These are phyloP conservation scores for Fistulifera pelliculosa DNA, from an alignment of 108 stramenopile genomes.

Conservation along the genomic window DNA sequence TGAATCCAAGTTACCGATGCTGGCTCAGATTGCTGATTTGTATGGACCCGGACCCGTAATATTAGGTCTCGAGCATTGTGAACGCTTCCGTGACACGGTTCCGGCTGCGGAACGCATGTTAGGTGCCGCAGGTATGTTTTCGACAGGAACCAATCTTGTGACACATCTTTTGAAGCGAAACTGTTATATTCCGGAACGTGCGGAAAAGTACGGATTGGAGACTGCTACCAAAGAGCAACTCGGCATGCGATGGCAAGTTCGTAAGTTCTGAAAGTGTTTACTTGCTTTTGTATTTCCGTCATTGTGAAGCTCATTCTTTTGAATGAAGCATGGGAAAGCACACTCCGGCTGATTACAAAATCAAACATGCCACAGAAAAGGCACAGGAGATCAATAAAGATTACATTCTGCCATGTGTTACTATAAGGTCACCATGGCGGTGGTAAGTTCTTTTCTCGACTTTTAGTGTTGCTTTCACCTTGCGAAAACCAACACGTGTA, in stretches of 20 bases:
- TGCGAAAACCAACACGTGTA: no score
- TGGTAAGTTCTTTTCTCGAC: no score
- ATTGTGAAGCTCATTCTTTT: constrained; percentile 5
- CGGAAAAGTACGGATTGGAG: constrained; percentile 28
- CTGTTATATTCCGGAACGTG: constrained; percentile 68
- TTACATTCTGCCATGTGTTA: constrained; percentile 57
- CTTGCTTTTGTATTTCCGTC: not conserved
- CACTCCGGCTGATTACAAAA: constrained; percentile 49
- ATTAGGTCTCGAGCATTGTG: constrained; percentile 57
- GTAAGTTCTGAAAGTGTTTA: no score
- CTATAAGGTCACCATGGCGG: constrained; percentile 54
- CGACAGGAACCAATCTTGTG: constrained; percentile 74
- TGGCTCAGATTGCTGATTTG: constrained; percentile 36
- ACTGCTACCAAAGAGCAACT: constrained; percentile 43
- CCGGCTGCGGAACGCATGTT: constrained; percentile 39
- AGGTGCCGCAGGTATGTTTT: constrained; percentile 69
- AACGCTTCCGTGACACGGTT: constrained; percentile 39
- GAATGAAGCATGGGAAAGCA: constrained; percentile 49
- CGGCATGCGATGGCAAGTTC: constrained; percentile 72
- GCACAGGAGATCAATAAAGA: constrained; percentile 38
- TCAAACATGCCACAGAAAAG: constrained; percentile 34
- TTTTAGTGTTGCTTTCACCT: no score
- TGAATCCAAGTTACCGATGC: constrained; percentile 37
- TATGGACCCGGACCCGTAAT: constrained; percentile 53
- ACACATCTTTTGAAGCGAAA: constrained; percentile 57